Base-by-base conservation (phyloP, 2,329 filamentous ascomycete genomes). In the Cucurbitaria berberidis region DNA sequence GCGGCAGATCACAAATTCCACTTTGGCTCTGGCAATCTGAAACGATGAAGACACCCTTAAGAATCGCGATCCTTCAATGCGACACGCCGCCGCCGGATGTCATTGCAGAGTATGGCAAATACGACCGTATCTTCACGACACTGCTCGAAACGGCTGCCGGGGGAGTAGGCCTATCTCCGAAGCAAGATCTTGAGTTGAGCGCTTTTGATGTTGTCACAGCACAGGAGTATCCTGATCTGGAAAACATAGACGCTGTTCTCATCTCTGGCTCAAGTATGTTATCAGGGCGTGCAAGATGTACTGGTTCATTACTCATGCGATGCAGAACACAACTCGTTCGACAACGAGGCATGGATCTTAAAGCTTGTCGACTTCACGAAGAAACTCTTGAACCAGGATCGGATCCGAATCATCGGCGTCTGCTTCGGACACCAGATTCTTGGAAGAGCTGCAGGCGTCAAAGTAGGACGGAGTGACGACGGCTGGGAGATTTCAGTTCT, bases 351-450 rank as follows among this genome's bases (percentile, higher is more conserved):
- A 0, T 96, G 91, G 91, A 93, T 95, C 59, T 59, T 87, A 36
- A 86, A 83, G 47, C 81, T 96, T 1, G 87, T 91, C 16, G 85
- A 86, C 1, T 96, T 86, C 67, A 85, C 84, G 0, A 78, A 80
- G 45, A 78, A 81, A 59, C 79, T 89, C 3, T 80, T 90, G 29
- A 79, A 80, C 11, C 82, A 88, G 59, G 78, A 82, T 22, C 80
- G 85, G 0, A 84, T 95, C 7, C 83, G 86, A 30, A 76, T 93
- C n/a, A 81, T 96, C 15, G 91, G 91, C 10, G 82, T 95, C 15
- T 96, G 91, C 75, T 96, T 93, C 73, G 91, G 91, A 5, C 91
- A 96, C 72, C 91, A 96, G 78, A 92, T 96, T 65, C 78, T 95
- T 38, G 90, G 84, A 1, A 82, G 91, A 46, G 89, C 90, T 1